These are phyloP conservation scores for Pythium chondricola DNA, from an alignment of 352 stramenopile genomes.

Conservation along the genomic window DNA sequence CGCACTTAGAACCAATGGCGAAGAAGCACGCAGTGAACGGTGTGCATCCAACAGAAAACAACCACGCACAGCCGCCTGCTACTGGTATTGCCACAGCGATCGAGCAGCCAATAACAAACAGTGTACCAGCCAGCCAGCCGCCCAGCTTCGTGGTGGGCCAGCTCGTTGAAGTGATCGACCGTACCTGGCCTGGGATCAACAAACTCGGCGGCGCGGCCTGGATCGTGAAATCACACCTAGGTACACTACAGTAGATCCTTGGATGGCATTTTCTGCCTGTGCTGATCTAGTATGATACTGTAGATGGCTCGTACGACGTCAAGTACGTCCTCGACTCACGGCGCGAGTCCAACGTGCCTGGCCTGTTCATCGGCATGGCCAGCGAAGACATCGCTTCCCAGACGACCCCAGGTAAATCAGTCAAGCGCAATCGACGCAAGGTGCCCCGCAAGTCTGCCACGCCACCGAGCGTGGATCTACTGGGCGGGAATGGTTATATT, in stretches of 20 bases:
- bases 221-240: constrained; percentile 55
- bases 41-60: no score
- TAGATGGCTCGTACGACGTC: constrained; percentile 31
- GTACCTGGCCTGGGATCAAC: constrained; percentile 91
- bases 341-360: constrained; percentile 14
- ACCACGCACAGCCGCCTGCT: no score
- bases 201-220: constrained; percentile 83
- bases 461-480: constrained; percentile 21
- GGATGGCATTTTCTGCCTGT: not conserved
- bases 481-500: not conserved
- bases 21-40: constrained; percentile 10
- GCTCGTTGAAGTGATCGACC: constrained; percentile 80
- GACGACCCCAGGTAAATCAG: constrained; percentile 12
- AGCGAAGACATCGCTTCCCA: constrained; percentile 17
- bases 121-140: not conserved
- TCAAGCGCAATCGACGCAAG: constrained; percentile 22
- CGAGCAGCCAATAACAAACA: no score
- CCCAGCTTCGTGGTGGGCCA: constrained; percentile 44
- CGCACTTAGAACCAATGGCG: no score
- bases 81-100: no score
- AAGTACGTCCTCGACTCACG: constrained; percentile 29
- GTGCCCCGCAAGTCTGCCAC: constrained; percentile 8
- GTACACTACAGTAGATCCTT: constrained; percentile 13
- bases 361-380: constrained; percentile 21
- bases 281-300: not conserved